Base-by-base conservation (phyloP, 2,329 filamentous ascomycete genomes). In the Thyridium curvatum region DNA sequence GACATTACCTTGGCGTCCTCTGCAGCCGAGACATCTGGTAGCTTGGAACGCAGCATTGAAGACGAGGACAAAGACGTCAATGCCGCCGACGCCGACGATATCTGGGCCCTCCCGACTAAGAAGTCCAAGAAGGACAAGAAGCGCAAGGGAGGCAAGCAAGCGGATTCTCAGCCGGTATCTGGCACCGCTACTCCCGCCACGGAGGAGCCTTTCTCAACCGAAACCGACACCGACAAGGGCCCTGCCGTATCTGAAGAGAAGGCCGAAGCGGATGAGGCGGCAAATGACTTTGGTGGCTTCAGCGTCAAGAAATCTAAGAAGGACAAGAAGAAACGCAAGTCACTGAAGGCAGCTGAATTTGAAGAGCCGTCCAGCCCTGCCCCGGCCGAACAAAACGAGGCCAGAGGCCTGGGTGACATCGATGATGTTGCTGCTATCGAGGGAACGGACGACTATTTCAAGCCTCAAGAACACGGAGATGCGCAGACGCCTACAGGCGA, bases 41-140 rank as follows among this genome's bases (percentile, higher is more conserved):
- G 6, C 21, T 26, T 26, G 21, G 21, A 26, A 6, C 21, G 21
- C 21, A 26, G 21, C 21, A 35, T 38, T 13, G 28, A 31, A 12
- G 16, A 10, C 4, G 35, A 54, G 16, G 42, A 46, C 10, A 44
- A 47, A 33, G 37, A 5, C 8, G 16, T 32, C 5, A 32, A 28
- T n/a, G 42, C 45, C 14, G 18, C 39, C 8, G 35, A 42, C 9
- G 41, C 38, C 15, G 48, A 48, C n/a, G 52, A 56, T 37, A 39
- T 45, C 42, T 42, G 40, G 41, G 49, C 47, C 31, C 40, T 41
- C 31, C 40, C 40, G 6, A 49, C 46, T 21, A 58, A 56, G 42
- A 64, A 60, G 42, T 51, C 53, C 35, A 63, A 64, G 35, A 53
- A 50, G 37, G 61, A 56, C 33, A 68, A 62, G 54, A 68, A 61